phyloP scores from a whole-genome alignment of 176 grass and related monocot genomes.

The Zoysia japonica region DNA sequence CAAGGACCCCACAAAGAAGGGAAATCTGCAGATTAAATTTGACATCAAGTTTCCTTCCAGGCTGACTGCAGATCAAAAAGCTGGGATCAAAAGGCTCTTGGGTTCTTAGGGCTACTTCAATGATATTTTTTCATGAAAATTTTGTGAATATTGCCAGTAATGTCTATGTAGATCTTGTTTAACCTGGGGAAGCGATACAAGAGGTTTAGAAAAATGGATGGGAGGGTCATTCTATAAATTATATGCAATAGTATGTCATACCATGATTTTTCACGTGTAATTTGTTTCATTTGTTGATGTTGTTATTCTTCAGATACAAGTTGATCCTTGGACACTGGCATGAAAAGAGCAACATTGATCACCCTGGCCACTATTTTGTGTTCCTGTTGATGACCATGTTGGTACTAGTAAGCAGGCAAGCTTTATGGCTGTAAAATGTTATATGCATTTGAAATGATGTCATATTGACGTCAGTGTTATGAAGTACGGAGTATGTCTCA shows the following conservation, averaged over 20 bases:
- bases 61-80: constrained; percentile 70
- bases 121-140: constrained; percentile 26
- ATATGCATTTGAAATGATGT: too few relatives aligned
- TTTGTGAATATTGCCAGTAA: constrained; percentile 52
- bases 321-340: background rate
- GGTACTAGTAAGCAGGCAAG: background rate
- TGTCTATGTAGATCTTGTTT: constrained; percentile 45
- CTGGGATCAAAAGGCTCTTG: constrained; percentile 69
- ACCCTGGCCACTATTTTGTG: background rate
- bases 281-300: background rate
- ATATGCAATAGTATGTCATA: too few relatives aligned
- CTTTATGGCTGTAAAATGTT: too few relatives aligned
- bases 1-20: constrained; percentile 62
- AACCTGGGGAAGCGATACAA: constrained; percentile 24
- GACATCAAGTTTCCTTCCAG: constrained; percentile 76
- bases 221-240: too few relatives aligned
- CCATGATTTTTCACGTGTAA: too few relatives aligned
- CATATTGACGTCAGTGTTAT: too few relatives aligned
- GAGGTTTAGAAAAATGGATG: background rate
- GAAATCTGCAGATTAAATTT: constrained; percentile 82
- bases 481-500: too few relatives aligned
- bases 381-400: background rate
- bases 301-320: background rate
- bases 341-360: background rate
- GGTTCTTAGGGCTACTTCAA: constrained; percentile 27